These are phyloP conservation scores for Hawksworthiomyces lignivorus DNA, from an alignment of 2,329 filamentous ascomycete genomes.

Conservation along the genomic window DNA sequence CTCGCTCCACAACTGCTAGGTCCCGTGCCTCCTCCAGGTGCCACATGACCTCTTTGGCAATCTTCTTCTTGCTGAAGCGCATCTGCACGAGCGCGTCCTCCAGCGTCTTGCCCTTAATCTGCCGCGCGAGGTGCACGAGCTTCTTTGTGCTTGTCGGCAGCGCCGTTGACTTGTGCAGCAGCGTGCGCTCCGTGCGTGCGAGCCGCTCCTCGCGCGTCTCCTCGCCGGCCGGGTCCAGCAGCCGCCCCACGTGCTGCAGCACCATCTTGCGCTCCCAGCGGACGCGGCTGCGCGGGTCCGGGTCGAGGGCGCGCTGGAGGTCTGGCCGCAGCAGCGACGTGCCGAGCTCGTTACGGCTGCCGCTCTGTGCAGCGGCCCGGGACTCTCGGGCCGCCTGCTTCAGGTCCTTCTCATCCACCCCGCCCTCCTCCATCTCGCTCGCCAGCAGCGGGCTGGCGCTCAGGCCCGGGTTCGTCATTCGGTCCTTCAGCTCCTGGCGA, in stretches of 20 bases:
- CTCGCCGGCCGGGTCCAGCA: slow-evolving; percentile 51
- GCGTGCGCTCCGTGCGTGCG: slow-evolving; percentile 52
- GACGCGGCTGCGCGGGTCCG: slow-evolving; percentile 61
- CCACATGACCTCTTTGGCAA: slow-evolving; percentile 68
- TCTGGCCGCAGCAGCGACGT: slow-evolving; percentile 37
- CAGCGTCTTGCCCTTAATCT: slow-evolving; percentile 88
- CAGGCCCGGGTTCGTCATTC: slow-evolving; percentile 36
- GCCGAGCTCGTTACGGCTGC: slow-evolving; percentile 15
- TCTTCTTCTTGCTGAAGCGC: slow-evolving; percentile 91
- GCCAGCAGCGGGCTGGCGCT: slow-evolving; percentile 54
- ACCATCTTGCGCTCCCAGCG: slow-evolving; percentile 81
- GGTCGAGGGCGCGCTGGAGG: slow-evolving; percentile 62
- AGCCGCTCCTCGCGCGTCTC: slow-evolving; percentile 57
- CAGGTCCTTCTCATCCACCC: slow-evolving; percentile 30
- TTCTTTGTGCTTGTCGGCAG: slow-evolving; percentile 90
- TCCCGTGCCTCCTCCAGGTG: slow-evolving; percentile 78
- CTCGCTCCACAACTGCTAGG: slow-evolving; percentile 67
- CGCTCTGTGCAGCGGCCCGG: neutral
- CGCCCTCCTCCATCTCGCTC: slow-evolving; percentile 38
- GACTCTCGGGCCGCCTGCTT: slow-evolving; percentile 12
- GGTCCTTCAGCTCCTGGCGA: slow-evolving; percentile 32
- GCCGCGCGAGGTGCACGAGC: slow-evolving; percentile 72
- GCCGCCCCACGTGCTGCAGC: slow-evolving; percentile 62
- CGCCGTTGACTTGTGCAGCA: slow-evolving; percentile 55
- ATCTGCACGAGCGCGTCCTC: slow-evolving; percentile 93